Evolutionary conservation across 2,329 filamentous ascomycete genomes (phyloP), one percentile per base, ranked within the genome.

Genomic region (Clonostachys byssicola): DNA sequence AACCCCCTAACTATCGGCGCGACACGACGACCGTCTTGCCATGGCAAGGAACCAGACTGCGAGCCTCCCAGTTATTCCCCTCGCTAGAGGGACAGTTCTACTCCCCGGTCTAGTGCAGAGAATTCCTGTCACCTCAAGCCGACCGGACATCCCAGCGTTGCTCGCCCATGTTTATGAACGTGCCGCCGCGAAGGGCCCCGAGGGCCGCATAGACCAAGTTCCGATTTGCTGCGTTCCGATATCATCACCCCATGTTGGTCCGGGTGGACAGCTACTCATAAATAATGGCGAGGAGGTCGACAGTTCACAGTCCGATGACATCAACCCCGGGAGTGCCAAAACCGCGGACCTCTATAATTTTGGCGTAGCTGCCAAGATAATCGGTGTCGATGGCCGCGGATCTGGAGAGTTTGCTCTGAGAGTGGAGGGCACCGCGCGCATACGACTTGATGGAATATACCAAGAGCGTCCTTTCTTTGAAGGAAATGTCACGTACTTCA

Each of bases 211-310:
- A 60, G 80, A 84, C 55, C 74, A 75, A 54, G 83, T 96, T 56
- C 85, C 88, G 9, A 85, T 97, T 54, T 90, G 88, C 46, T 97
- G 92, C 65, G 84, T 97, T 47, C 94, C 94, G 17, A 75, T 96
- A 50, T 85, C 77, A 53, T 94, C 89, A 44, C 85, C 86, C 5
- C 78, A 85, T 20, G 75, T 96, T 23, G 85, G 83, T 49, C 76
- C 78, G 30, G 83, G 89, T 59, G 91, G 91, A 41, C 85, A 92
- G 65, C 79, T 83, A 48, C 75, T 95, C 54, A 79, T 95, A 47
- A 81, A 86, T 46, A 77, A 84, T 60, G 80, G 77, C 38, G 78
- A 79, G 20, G 70, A 74, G 39, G 74, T 75, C 52, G 73, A 77
- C 53, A 58, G 56, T 16, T 58, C 65, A 13, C 60, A 64, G 43